Percentiles rank a stretch among this genome's conserved stretches.
These are phyloP conservation scores for Yamadazyma dendronema DNA, from an alignment of 1,139 yeast species.

Conservation along the genomic window DNA sequence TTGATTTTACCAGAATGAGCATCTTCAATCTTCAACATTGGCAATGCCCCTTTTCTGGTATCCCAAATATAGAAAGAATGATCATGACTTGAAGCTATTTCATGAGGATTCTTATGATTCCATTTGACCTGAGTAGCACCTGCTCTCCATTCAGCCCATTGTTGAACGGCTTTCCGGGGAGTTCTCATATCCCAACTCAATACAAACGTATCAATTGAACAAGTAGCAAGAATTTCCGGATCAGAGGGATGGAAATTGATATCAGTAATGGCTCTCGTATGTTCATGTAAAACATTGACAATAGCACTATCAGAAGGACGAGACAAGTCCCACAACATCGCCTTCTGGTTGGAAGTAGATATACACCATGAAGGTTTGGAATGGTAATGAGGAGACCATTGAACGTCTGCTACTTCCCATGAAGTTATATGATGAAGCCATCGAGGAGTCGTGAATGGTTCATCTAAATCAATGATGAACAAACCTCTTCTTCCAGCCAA, in stretches of 20 bases:
- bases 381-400: conserved; percentile 93
- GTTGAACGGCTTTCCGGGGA: conserved; percentile 66
- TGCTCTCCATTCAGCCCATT: conserved; percentile 92
- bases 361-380: conserved; percentile 88
- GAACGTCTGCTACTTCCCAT: conserved; percentile 99
- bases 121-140: conserved; percentile 95
- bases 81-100: conserved; percentile 86
- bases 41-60: conserved; percentile 74
- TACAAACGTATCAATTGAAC: conserved; percentile 86
- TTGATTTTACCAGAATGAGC: conserved; percentile 86
- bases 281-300: conserved; percentile 83
- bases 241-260: conserved; percentile 86
- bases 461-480: conserved; percentile 87
- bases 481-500: conserved; percentile 88
- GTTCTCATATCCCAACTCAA: conserved; percentile 89
- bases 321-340: conserved; percentile 87
- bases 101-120: conserved; percentile 73
- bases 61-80: conserved; percentile 85
- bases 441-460: conserved; percentile 92
- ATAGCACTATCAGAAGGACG: conserved; percentile 77
- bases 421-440: conserved; percentile 90
- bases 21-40: conserved; percentile 55
- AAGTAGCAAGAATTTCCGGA: conserved; percentile 90
- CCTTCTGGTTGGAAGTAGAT: conserved; percentile 93
- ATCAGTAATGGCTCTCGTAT: conserved; percentile 91